A percentile compares a stretch with the other conserved stretches of the same genome.
phyloP scores from a whole-genome alignment of 2,329 filamentous ascomycete species.

The Colletotrichum lindemuthianum region DNA sequence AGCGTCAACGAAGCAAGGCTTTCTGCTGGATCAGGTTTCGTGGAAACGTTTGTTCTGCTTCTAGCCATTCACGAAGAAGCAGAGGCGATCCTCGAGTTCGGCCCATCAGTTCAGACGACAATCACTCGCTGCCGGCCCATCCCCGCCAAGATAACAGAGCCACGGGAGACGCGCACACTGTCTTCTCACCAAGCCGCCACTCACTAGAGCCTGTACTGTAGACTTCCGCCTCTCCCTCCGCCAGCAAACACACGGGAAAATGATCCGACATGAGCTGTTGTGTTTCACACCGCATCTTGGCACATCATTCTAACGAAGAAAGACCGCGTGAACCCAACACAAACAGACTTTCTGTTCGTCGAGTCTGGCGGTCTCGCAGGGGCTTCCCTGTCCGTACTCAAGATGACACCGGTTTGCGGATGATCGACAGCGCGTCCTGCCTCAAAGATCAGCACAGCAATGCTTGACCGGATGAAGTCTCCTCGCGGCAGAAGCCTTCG shows the following conservation, averaged over 20 bases:
- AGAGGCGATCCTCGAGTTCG: neutral
- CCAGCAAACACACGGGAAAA: neutral
- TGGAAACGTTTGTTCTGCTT: neutral
- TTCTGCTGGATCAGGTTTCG: neutral
- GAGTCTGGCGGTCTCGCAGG: neutral
- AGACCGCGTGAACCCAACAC: neutral
- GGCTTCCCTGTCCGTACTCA: neutral
- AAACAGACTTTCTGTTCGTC: neutral
- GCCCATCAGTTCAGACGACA: slow-evolving; percentile 14
- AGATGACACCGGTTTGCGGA: slow-evolving; percentile 27
- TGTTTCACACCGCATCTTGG: slow-evolving; percentile 27
- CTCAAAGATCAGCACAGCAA: neutral
- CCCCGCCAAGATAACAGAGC: slow-evolving; percentile 33
- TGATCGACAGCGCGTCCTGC: slow-evolving; percentile 29
- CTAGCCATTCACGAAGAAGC: too few relatives aligned
- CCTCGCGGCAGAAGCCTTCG: neutral
- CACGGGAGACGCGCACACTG: slow-evolving; percentile 22
- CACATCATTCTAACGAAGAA: neutral
- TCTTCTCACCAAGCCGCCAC: neutral
- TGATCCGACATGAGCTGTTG: slow-evolving; percentile 18
- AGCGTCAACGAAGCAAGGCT: neutral
- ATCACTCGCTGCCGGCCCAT: slow-evolving; percentile 23
- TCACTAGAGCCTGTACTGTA: neutral
- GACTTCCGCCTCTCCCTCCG: neutral
- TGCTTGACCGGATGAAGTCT: neutral